phyloP scores from a whole-genome alignment of 805 yeast genomes.

The Cyberlindnera petersonii region DNA sequence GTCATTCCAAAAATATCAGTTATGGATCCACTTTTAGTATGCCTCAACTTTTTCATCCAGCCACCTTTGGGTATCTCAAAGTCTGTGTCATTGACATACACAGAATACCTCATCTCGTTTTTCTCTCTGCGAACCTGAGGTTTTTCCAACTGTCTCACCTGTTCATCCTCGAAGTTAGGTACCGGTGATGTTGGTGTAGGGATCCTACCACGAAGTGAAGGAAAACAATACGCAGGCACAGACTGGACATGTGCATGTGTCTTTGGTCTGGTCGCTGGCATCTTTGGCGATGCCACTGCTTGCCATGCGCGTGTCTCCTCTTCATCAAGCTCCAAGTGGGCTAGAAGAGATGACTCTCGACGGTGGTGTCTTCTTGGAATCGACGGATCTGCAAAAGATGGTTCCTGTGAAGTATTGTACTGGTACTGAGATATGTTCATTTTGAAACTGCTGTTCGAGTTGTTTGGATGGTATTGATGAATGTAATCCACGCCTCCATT shows the following conservation, averaged over 20 bases:
- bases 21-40: conserved; percentile 8
- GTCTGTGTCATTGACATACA: conserved; percentile 14
- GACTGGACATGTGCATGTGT: conserved; percentile 2
- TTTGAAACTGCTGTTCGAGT: not conserved
- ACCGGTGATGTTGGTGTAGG: conserved; percentile 10
- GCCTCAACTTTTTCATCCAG: conserved; percentile 12
- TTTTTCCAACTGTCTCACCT: conserved; percentile 7
- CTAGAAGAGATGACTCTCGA: conserved; percentile 14
- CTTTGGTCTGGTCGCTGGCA: conserved; percentile 6
- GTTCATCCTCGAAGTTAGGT: conserved; percentile 5
- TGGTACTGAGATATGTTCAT: not conserved
- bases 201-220: conserved; percentile 14
- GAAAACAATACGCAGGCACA: conserved; percentile 18
- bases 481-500: too few species aligned
- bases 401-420: not conserved
- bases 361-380: conserved; percentile 5
- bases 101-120: conserved; percentile 8
- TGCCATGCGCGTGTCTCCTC: conserved; percentile 16
- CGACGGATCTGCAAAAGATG: not conserved
- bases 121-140: conserved; percentile 10
- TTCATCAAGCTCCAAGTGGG: conserved; percentile 14
- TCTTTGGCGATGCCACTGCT: conserved; percentile 7
- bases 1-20: conserved; percentile 8
- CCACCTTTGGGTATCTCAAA: conserved; percentile 13
- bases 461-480: not conserved